Conservation (phyloP, 2,329 filamentous ascomycete species). For the Arthroderma sp. region DNA sequence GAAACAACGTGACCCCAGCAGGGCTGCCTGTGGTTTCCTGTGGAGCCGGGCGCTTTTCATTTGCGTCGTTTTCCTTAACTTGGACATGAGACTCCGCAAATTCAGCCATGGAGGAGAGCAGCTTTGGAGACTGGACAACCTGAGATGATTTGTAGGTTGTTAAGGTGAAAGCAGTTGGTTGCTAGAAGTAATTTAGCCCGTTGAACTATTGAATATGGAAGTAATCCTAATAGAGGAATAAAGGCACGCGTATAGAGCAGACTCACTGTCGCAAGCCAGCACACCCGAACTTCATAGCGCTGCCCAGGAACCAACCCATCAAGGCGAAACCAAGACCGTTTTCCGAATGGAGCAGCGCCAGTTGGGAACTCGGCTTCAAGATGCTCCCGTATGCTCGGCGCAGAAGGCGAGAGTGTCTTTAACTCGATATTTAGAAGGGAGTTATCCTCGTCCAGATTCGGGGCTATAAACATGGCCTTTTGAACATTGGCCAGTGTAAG, state of each 20-base stretch:
- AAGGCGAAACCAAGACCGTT: conserved; percentile 67
- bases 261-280: conserved; percentile 78
- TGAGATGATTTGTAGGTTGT: conserved; percentile 50
- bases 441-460: conserved; percentile 50
- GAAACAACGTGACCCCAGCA: conserved; percentile 48
- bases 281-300: conserved; percentile 82
- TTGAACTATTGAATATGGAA: no score
- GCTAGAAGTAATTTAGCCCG: conserved; percentile 39
- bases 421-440: conserved; percentile 50
- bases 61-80: conserved; percentile 16
- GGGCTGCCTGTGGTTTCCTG: neutral
- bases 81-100: conserved; percentile 46
- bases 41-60: conserved; percentile 10
- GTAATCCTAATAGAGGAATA: neutral
- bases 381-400: conserved; percentile 47
- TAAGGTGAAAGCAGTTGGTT: conserved; percentile 72
- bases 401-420: conserved; percentile 49
- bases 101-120: conserved; percentile 52
- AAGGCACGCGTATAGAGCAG: neutral
- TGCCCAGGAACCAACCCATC: conserved; percentile 55
- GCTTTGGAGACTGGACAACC: conserved; percentile 49
- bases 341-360: conserved; percentile 41
- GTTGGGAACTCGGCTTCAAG: conserved; percentile 59
- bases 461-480: conserved; percentile 77
- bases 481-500: conserved; percentile 61